Conservation (phyloP, 306 rosid species). For the Pyrus communis region DNA sequence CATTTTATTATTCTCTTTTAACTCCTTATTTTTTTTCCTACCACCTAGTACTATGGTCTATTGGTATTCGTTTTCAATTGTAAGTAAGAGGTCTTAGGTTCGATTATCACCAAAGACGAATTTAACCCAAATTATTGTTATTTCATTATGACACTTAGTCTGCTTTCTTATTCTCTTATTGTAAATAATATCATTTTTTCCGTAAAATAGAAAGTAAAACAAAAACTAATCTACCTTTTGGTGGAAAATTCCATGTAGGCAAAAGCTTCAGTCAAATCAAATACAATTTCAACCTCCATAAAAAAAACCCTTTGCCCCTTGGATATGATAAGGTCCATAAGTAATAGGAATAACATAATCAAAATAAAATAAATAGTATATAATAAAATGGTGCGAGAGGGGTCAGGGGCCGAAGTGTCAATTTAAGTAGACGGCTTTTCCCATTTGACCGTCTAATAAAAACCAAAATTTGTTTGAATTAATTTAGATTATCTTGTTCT, state of each 20-base stretch:
- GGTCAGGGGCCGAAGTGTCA: not conserved
- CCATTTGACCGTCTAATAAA: constrained; percentile 3
- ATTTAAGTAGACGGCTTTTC: not conserved
- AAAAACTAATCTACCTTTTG: not conserved
- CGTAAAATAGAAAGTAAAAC: no score
- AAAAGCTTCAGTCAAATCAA: constrained; percentile 9
- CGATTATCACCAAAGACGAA: accelerated
- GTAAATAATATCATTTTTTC: no score
- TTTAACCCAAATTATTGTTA: accelerated
- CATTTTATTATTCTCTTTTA: not conserved
- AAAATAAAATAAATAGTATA: no score
- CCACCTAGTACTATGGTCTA: no score
- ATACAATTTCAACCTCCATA: not conserved
- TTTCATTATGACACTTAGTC: accelerated
- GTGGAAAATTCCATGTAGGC: not conserved
- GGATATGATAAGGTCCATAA: not conserved
- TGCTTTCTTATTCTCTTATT: accelerated
- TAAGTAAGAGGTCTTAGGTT: no score
- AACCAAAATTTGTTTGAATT: not conserved
- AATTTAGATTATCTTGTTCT: constrained; percentile 13
- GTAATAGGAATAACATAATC: not conserved
- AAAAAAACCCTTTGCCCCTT: not conserved
- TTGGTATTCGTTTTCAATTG: no score
- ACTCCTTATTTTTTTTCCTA: not conserved
- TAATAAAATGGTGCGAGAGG: not conserved